These are phyloP conservation scores for Peniophora sp. DNA, from an alignment of 1,284 basidiomycete species.

Conservation along the genomic window DNA sequence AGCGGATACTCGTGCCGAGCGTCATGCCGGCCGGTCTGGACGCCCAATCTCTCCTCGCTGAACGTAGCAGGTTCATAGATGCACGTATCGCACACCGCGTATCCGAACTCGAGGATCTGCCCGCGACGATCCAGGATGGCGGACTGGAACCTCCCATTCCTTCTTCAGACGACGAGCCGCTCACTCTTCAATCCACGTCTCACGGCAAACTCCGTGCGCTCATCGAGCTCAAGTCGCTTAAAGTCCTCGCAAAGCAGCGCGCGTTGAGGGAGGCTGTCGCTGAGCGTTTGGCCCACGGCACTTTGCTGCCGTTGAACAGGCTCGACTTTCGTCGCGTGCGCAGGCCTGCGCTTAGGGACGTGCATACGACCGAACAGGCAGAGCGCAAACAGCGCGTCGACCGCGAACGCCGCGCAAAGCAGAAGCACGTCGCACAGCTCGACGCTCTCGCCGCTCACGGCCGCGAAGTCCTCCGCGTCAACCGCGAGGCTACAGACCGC, in stretches of 20 bases:
- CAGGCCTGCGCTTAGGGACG: slow-evolving; percentile 86
- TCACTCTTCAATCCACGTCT: slow-evolving; percentile 31
- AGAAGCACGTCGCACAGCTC: slow-evolving; percentile 95
- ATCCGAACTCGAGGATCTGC: slow-evolving; percentile 79
- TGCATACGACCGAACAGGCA: slow-evolving; percentile 83
- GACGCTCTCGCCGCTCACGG: slow-evolving; percentile 85
- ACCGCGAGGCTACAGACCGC: slow-evolving; percentile 67
- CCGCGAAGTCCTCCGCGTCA: slow-evolving; percentile 60
- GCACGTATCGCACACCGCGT: slow-evolving; percentile 87
- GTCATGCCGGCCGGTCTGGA: slow-evolving; percentile 93
- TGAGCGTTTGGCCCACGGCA: slow-evolving; percentile 82
- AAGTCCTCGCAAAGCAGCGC: slow-evolving; percentile 86
- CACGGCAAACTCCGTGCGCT: slow-evolving; percentile 84
- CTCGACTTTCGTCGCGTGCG: slow-evolving; percentile 85
- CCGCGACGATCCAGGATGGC: slow-evolving; percentile 78
- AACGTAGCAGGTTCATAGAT: slow-evolving; percentile 88
- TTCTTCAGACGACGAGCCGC: slow-evolving; percentile 26
- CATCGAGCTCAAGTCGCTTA: slow-evolving; percentile 93
- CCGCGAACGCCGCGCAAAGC: slow-evolving; percentile 89
- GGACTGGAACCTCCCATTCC: slow-evolving; percentile 49
- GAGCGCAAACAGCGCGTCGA: slow-evolving; percentile 92
- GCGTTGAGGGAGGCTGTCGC: slow-evolving; percentile 82
- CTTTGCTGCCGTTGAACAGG: slow-evolving; percentile 88
- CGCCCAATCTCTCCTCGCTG: slow-evolving; percentile 83
- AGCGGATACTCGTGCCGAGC: slow-evolving; percentile 80